Base-by-base conservation (phyloP, 495 filamentous ascomycete species). In the Penicillium subrubescens region DNA sequence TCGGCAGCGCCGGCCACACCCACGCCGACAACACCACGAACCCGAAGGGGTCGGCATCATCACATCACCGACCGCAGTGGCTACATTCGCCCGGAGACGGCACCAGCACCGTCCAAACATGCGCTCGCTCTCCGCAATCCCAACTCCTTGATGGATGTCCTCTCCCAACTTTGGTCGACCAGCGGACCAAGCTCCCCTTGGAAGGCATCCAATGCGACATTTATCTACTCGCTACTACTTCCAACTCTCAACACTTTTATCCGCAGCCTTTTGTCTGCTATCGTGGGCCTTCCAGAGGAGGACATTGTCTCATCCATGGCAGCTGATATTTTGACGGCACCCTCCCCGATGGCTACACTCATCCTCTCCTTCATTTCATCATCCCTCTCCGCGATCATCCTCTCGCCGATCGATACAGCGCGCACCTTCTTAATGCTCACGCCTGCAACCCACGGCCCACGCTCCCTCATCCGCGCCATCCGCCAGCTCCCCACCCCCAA, bases 201-300 rank as follows among this genome's bases (percentile, higher is more conserved):
- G 93, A 97, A 97, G 79, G 92, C 89, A 29, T 88, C 92, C 35
- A 97, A 96, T 70, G 83, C 90, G n/a, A 94, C 92, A 0, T 97
- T 96, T 66, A 83, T 97, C 57, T 93, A 97, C 77, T 89, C 87
- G 2, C 82, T 95, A 33, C 85, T 96, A n/a, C 83, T 91, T 33
- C 91, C 90, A n/a, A 89, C 93, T 3, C 75, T 95, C 4, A 93
- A 95, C 72, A 90, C 88, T 63, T 97, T 94, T 85, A 90, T 92
- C 14, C 87, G 92, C 55, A 90, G 90, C 66, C 81, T 96, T 3
- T 82, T 97, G 5, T 89, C 92, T 23, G 93, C 93, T 3, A 80
- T 97, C 8, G 80, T 96, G 51, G 93, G 93, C 60, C 81, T 96
- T 0, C 92, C 92, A 8, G 93, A 97, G 69, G 79, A 93, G 12